These are phyloP conservation scores for Clathrus columnatus DNA, from an alignment of 768 basidiomycete genomes.

Conservation along the genomic window DNA sequence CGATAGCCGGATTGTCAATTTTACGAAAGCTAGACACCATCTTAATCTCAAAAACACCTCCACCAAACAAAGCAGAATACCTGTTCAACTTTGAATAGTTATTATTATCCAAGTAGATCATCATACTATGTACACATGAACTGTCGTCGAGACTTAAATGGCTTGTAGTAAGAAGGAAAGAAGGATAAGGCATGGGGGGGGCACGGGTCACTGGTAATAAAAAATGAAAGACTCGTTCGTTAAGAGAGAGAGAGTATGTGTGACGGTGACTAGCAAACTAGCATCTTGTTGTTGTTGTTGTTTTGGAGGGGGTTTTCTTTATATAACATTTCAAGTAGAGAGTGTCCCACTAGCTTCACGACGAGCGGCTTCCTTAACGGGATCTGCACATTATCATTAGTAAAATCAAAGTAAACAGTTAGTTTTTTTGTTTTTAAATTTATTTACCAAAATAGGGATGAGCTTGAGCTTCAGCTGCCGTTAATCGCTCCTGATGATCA, in stretches of 20 bases:
- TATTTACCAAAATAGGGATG: constrained; percentile 85
- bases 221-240: no score
- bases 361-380: constrained; percentile 2
- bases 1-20: constrained; percentile 51
- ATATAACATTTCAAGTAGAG: constrained; percentile 4
- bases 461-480: constrained; percentile 84
- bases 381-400: constrained; percentile 3
- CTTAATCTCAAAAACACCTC: background rate
- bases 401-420: background rate
- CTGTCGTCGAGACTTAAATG: background rate
- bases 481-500: constrained; percentile 94
- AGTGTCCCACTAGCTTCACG: constrained; percentile 7
- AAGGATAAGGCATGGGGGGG: background rate
- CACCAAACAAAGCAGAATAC: background rate
- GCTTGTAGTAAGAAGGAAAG: background rate
- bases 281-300: no score
- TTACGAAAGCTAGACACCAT: constrained; percentile 40
- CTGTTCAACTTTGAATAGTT: no score
- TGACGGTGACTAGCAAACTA: no score
- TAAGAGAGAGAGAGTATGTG: no score
- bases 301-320: no score
- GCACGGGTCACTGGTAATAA: no score
- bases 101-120: no score
- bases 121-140: background rate
- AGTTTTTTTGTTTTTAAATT: background rate